A percentile compares a stretch with the other conserved stretches of the same genome.
phyloP scores from a whole-genome alignment of 2,329 filamentous ascomycete genomes.

The Aspergillaceae sp. region DNA sequence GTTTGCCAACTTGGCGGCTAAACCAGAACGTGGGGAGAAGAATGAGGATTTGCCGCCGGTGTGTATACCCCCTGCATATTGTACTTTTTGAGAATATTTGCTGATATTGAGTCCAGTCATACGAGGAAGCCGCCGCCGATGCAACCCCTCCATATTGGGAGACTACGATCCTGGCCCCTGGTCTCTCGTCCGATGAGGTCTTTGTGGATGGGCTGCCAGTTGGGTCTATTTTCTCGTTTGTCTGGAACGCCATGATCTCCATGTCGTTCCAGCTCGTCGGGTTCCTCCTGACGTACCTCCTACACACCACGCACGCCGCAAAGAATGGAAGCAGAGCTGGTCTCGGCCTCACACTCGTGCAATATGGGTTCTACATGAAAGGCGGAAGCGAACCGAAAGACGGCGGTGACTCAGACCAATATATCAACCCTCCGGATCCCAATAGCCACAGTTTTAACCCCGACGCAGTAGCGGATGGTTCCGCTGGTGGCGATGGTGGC shows the following conservation, averaged over 20 bases:
- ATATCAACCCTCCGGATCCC: conserved; percentile 67
- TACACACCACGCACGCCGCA: conserved; percentile 95
- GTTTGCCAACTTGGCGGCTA: conserved; percentile 88
- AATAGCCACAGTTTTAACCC: conserved; percentile 86
- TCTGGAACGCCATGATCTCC: conserved; percentile 81
- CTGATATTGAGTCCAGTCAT: conserved; percentile 57
- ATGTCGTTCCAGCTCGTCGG: conserved; percentile 96
- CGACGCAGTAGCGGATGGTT: conserved; percentile 49
- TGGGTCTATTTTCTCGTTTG: conserved; percentile 72
- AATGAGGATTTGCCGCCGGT: conserved; percentile 90
- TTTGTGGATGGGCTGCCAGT: conserved; percentile 94
- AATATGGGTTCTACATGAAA: conserved; percentile 96
- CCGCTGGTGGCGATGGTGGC: conserved; percentile 22
- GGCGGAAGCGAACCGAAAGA: conserved; percentile 42
- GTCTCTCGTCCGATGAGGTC: conserved; percentile 85
- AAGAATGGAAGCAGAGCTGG: conserved; percentile 95
- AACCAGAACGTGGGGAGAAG: conserved; percentile 72
- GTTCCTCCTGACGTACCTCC: conserved; percentile 93
- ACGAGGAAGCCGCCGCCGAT: conserved; percentile 96
- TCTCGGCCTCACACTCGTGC: conserved; percentile 87
- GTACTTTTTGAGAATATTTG: conserved; percentile 5
- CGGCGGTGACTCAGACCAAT: conserved; percentile 31
- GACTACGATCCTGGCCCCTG: conserved; percentile 91
- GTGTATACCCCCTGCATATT: conserved; percentile 36
- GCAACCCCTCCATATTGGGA: conserved; percentile 98